phyloP scores from a whole-genome alignment of 2,329 filamentous ascomycete genomes.

The Microsporum canis region DNA sequence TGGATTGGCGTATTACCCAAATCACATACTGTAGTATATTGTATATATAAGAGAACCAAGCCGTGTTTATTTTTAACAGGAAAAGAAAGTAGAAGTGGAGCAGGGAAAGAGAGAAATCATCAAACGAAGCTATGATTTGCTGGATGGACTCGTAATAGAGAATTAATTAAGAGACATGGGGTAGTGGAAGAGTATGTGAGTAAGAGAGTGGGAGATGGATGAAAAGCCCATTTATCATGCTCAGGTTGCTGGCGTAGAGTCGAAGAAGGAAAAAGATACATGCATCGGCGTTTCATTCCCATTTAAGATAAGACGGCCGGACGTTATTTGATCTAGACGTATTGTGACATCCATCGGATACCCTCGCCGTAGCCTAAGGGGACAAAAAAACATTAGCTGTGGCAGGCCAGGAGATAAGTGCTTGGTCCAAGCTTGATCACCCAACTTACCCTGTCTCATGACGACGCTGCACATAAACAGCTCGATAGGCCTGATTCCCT shows the following conservation, averaged over 20 bases:
- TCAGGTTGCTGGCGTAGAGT: not conserved
- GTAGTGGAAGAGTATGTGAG: not conserved
- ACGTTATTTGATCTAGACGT: constrained; percentile 50
- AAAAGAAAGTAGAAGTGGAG: not conserved
- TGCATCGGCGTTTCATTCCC: constrained; percentile 5
- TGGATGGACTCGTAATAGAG: not conserved
- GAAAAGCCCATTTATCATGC: not conserved
- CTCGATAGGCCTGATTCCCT: constrained; percentile 90
- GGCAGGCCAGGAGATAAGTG: not conserved
- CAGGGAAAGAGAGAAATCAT: not conserved
- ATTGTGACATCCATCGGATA: constrained; percentile 86
- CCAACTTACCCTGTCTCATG: constrained; percentile 71
- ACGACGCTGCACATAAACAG: constrained; percentile 99
- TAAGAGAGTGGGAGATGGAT: not conserved
- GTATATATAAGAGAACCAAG: not conserved
- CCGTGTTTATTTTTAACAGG: not conserved
- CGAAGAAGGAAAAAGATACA: not conserved
- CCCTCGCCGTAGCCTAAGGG: constrained; percentile 66
- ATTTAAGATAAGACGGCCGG: not conserved
- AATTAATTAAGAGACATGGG: not conserved
- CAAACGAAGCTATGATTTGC: not conserved
- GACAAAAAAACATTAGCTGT: not conserved
- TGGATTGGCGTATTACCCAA: too few relatives aligned
- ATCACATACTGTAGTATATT: not conserved
- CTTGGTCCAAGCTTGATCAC: not conserved